Evolutionary conservation across 345 rosid genomes (phyloP).

Genomic region (Murraya paniculata): DNA sequence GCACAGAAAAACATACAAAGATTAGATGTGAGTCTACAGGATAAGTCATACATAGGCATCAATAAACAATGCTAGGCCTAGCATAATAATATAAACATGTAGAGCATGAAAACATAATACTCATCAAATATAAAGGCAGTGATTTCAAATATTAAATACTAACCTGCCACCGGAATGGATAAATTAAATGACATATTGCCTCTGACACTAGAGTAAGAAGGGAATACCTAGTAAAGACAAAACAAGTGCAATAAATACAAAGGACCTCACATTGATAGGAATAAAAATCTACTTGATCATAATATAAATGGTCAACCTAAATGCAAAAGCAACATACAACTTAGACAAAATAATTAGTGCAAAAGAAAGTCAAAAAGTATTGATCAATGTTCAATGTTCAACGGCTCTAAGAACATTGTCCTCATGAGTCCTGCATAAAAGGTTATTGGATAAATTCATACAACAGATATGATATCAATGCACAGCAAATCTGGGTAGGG

Average conservation of each 20-base stretch:
- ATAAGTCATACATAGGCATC: conserved; percentile 13
- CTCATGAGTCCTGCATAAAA: neutral
- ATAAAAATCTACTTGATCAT: neutral
- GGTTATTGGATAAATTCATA: neutral
- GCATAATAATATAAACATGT: neutral
- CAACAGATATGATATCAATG: neutral
- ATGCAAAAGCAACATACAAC: neutral
- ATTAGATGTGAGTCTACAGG: conserved; percentile 34
- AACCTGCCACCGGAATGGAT: conserved; percentile 99
- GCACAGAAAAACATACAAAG: conserved; percentile 52
- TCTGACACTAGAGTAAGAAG: conserved; percentile 87
- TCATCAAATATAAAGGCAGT: neutral
- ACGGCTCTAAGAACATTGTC: neutral
- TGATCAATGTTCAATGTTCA: neutral
- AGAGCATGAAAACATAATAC: neutral
- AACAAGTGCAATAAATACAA: conserved; percentile 9
- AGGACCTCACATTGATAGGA: conserved; percentile 5
- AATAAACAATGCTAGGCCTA: neutral
- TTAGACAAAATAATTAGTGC: neutral
- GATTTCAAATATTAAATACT: conserved; percentile 5
- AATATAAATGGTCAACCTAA: neutral
- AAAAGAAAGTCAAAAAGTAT: neutral
- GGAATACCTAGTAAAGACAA: conserved; percentile 64
- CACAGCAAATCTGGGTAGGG: neutral
- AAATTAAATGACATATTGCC: conserved; percentile 95